These are phyloP conservation scores for Handroanthus guayacan DNA, from an alignment of 257 asterid genomes.

Conservation along the genomic window DNA sequence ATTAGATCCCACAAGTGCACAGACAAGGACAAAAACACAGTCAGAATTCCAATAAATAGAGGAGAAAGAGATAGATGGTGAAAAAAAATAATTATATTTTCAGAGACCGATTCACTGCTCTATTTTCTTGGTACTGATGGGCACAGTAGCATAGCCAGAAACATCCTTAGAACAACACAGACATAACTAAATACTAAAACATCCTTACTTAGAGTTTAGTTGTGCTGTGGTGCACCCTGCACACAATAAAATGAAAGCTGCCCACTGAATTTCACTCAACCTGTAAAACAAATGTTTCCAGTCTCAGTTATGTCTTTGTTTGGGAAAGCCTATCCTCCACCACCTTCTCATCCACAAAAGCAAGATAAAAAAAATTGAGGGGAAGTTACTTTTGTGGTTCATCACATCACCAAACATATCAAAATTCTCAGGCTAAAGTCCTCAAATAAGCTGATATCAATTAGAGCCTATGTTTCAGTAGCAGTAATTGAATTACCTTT, in stretches of 20 bases:
- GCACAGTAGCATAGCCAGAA: constrained; percentile 10
- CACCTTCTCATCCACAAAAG: constrained; percentile 35
- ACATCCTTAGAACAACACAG: constrained; percentile 25
- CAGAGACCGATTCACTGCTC: constrained; percentile 16
- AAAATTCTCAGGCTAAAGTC: constrained; percentile 10
- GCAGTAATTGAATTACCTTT: constrained; percentile 61
- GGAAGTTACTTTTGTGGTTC: constrained; percentile 5
- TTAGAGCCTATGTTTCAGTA: constrained; percentile 17
- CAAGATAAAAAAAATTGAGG: constrained; percentile 6
- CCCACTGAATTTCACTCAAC: constrained; percentile 97
- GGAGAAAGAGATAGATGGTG: constrained; percentile 15
- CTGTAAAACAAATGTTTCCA: constrained; percentile 47
- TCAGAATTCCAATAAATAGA: constrained; percentile 30
- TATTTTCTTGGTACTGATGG: constrained; percentile 4
- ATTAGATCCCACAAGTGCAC: constrained; percentile 40
- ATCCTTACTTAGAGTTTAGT: constrained; percentile 85
- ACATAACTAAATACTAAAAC: constrained; percentile 25
- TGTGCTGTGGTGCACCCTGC: constrained; percentile 99
- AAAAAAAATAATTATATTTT: neutral
- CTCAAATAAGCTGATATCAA: constrained; percentile 16
- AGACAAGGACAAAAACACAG: constrained; percentile 25
- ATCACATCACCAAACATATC: constrained; percentile 18
- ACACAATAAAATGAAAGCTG: constrained; percentile 90
- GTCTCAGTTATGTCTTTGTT: constrained; percentile 25
- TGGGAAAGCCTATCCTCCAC: constrained; percentile 19